Percentiles rank a stretch among this genome's conserved stretches.
Conservation (phyloP, 2,329 filamentous ascomycete species). For the Neurospora sp. region DNA sequence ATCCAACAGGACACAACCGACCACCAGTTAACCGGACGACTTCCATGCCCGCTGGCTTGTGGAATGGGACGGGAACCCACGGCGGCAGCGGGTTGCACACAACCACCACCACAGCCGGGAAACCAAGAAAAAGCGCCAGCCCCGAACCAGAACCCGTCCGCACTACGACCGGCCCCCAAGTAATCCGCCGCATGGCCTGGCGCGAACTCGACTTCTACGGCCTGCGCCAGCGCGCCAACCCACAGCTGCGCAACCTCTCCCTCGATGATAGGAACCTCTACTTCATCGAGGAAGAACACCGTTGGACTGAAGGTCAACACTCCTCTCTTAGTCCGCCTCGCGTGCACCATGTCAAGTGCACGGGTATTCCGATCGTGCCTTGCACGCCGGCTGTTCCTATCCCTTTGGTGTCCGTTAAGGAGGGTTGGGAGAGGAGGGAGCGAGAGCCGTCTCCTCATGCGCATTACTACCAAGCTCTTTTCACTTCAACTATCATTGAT, state of each 20-base stretch:
- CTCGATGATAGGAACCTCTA: conserved; percentile 44
- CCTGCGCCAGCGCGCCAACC: conserved; percentile 41
- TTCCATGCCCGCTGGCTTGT: not conserved
- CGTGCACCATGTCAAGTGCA: conserved; percentile 36
- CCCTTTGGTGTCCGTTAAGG: not conserved
- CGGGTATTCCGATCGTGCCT: conserved; percentile 41
- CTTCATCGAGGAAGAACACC: conserved; percentile 46
- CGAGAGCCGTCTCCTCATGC: not conserved
- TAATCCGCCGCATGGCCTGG: conserved; percentile 41
- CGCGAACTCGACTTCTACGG: conserved; percentile 41
- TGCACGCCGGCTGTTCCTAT: not conserved
- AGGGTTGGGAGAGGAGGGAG: not conserved
- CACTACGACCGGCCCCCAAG: conserved; percentile 24
- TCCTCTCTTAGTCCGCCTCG: conserved; percentile 29
- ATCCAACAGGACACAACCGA: conserved; percentile 32
- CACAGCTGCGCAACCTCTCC: conserved; percentile 38
- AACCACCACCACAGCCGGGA: not conserved
- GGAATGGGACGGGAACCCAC: not conserved
- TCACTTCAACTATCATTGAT: conserved; percentile 6
- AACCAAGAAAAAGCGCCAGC: not conserved
- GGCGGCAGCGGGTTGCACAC: not conserved
- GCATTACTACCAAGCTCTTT: not conserved
- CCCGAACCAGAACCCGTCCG: not conserved
- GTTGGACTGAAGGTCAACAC: conserved; percentile 38
- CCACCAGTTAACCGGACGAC: conserved; percentile 15